Evolutionary conservation across 345 rosid species (phyloP).

Genomic region (Capsella bursapastoris): DNA sequence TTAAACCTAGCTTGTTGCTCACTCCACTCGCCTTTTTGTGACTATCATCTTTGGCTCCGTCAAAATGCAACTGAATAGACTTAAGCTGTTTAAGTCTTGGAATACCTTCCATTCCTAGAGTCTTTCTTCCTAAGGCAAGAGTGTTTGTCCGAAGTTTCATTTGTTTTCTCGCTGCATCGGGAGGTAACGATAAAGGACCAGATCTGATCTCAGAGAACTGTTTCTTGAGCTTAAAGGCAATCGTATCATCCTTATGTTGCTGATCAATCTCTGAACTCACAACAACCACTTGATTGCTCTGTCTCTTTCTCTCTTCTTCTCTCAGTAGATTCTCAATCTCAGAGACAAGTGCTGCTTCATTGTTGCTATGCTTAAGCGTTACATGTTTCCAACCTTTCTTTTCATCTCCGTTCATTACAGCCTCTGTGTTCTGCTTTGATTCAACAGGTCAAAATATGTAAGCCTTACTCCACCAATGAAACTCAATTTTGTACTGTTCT

Average conservation of each 20-base stretch:
- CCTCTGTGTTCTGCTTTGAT: constrained; percentile 45
- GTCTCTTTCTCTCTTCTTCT: constrained; percentile 46
- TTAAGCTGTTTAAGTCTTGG: constrained; percentile 60
- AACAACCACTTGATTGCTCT: constrained; percentile 18
- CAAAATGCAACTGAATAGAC: constrained; percentile 61
- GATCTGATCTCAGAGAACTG: constrained; percentile 49
- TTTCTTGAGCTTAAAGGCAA: constrained; percentile 40
- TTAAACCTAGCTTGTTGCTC: constrained; percentile 35
- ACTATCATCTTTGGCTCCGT: constrained; percentile 44
- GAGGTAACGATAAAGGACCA: constrained; percentile 42
- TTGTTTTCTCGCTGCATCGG: constrained; percentile 55
- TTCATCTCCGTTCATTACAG: constrained; percentile 35
- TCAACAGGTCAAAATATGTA: constrained; percentile 29
- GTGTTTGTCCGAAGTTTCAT: constrained; percentile 62
- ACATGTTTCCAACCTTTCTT: constrained; percentile 48
- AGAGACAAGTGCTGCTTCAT: constrained; percentile 42
- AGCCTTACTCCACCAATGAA: constrained; percentile 18
- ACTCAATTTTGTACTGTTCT: background rate
- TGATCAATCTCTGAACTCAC: constrained; percentile 35
- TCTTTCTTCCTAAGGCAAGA: constrained; percentile 51
- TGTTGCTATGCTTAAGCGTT: constrained; percentile 41
- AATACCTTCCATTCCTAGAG: constrained; percentile 53
- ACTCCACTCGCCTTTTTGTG: constrained; percentile 36
- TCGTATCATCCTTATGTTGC: constrained; percentile 43
- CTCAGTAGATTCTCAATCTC: constrained; percentile 41